phyloP scores from a whole-genome alignment of 228 moss, liverwort and hornwort species.

The Sphagnum fallax region DNA sequence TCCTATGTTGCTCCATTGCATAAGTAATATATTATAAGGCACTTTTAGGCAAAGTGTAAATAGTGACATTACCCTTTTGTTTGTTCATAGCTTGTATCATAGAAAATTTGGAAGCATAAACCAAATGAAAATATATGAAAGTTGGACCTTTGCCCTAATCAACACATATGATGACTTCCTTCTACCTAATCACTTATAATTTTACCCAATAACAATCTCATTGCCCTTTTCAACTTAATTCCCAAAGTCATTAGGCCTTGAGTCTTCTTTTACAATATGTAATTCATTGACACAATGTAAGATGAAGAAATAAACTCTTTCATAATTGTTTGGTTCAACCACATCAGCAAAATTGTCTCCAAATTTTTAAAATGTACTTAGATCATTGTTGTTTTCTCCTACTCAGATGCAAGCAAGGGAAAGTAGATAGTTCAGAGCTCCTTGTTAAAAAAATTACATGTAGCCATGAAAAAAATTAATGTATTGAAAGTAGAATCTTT shows the following conservation, averaged over 20 bases:
- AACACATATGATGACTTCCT: neutral
- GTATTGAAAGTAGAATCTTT: too few relatives aligned
- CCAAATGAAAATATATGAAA: neutral
- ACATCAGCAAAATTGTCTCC: neutral
- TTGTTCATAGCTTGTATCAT: neutral
- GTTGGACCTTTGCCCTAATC: neutral
- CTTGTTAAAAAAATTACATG: too few relatives aligned
- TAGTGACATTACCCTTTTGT: neutral
- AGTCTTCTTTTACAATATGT: neutral
- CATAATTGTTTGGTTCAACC: neutral
- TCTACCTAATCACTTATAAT: neutral
- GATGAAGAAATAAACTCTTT: neutral
- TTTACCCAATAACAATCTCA: neutral
- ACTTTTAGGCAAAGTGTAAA: too few relatives aligned
- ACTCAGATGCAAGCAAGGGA: too few relatives aligned
- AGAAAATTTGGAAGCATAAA: neutral
- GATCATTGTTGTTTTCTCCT: neutral
- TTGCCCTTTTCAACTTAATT: neutral
- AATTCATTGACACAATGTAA: neutral
- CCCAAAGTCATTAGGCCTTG: neutral
- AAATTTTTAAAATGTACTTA: neutral
- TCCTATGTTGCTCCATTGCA: too few relatives aligned
- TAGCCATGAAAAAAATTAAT: too few relatives aligned
- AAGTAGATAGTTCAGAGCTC: too few relatives aligned
- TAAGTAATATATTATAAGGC: too few relatives aligned